Evolutionary conservation across 164 flowering plant genomes (phyloP).

Genomic region (Saururus chinensis): DNA sequence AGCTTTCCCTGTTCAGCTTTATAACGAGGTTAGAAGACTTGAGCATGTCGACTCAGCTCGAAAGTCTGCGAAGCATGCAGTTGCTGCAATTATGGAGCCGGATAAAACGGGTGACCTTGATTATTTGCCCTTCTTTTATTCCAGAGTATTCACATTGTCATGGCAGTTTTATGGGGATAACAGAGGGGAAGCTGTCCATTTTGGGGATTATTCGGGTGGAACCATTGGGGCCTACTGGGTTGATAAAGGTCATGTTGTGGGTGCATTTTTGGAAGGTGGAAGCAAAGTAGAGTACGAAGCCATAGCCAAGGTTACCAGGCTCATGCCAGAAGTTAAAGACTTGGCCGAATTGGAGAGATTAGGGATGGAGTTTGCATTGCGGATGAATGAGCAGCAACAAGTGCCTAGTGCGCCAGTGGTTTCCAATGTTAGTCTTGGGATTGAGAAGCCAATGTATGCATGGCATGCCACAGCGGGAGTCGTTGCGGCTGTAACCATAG

Average conservation of each 20-base stretch:
- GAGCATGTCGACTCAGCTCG: constrained; percentile 94
- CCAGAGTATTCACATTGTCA: constrained; percentile 75
- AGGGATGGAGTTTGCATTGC: constrained; percentile 58
- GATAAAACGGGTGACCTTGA: constrained; percentile 56
- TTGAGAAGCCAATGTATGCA: constrained; percentile 46
- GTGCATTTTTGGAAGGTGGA: constrained; percentile 94
- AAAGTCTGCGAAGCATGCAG: constrained; percentile 76
- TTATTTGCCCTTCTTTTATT: constrained; percentile 92
- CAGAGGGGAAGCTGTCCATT: constrained; percentile 72
- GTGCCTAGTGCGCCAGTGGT: neutral
- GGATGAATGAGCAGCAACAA: constrained; percentile 25
- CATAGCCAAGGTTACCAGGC: constrained; percentile 60
- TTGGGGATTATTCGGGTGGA: constrained; percentile 69
- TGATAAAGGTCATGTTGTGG: constrained; percentile 63
- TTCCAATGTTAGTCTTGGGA: constrained; percentile 9
- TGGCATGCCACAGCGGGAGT: constrained; percentile 88
- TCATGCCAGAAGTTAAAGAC: constrained; percentile 47
- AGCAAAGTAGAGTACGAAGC: constrained; percentile 83
- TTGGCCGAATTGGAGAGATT: constrained; percentile 49
- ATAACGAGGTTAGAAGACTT: constrained; percentile 76
- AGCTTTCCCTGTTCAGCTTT: constrained; percentile 71
- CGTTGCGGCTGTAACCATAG: constrained; percentile 59
- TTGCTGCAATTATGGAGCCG: constrained; percentile 70
- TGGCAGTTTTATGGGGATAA: constrained; percentile 98
- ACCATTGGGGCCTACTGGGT: constrained; percentile 88